Evolutionary conservation across 805 yeast species (phyloP).

Genomic region (Kodamaea laetipori): DNA sequence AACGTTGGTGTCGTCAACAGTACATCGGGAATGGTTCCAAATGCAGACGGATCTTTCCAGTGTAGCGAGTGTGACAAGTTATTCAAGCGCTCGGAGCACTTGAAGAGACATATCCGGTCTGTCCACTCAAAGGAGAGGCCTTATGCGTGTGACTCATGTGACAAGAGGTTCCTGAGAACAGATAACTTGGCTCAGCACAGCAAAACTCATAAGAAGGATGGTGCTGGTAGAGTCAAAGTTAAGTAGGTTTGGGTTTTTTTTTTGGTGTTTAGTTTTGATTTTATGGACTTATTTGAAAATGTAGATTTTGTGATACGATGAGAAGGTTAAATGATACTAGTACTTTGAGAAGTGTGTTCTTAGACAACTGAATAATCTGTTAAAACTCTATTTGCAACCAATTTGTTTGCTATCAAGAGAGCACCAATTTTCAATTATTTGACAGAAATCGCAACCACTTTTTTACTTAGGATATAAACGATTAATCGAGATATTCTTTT

Average conservation of each 20-base stretch:
- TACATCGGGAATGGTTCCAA: constrained; percentile 9
- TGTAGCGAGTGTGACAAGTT: constrained; percentile 46
- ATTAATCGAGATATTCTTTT: too few relatives aligned
- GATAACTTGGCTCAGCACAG: constrained; percentile 49
- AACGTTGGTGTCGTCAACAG: constrained; percentile 5
- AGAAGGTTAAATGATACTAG: too few relatives aligned
- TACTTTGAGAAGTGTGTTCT: too few relatives aligned
- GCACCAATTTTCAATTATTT: too few relatives aligned
- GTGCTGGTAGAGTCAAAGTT: constrained; percentile 2
- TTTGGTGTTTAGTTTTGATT: constrained; percentile 5
- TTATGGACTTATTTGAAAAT: constrained; percentile 2
- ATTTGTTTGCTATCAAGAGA: neutral
- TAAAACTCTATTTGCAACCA: neutral
- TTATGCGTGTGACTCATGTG: constrained; percentile 47
- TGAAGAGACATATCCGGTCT: constrained; percentile 44
- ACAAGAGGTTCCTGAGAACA: constrained; percentile 44
- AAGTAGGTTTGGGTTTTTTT: constrained; percentile 1
- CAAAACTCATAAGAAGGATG: constrained; percentile 35
- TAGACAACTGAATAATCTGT: neutral
- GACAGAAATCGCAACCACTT: too few relatives aligned
- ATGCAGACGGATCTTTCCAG: constrained; percentile 30
- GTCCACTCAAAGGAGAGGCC: constrained; percentile 49
- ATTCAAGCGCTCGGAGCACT: constrained; percentile 46
- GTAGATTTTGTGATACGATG: too few relatives aligned
- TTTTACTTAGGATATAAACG: too few relatives aligned